These are phyloP conservation scores for Mucor plumbeus DNA, from an alignment of 371 early-diverging fungal genomes.

Conservation along the genomic window DNA sequence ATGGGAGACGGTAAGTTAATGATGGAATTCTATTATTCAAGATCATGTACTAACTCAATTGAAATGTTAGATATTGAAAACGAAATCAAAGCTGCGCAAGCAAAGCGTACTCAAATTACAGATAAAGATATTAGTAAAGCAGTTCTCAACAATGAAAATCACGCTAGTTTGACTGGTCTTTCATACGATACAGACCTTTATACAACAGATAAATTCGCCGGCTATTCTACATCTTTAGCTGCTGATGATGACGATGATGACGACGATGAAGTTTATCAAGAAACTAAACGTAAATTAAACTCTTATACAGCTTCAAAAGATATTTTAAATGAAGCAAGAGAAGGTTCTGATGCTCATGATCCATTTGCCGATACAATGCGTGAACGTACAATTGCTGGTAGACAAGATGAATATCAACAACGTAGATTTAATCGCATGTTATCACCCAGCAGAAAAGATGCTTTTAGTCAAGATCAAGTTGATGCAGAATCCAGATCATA, in stretches of 20 bases:
- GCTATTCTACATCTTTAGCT: slow-evolving; percentile 73
- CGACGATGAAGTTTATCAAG: slow-evolving; percentile 50
- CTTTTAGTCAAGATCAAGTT: slow-evolving; percentile 62
- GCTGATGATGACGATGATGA: slow-evolving; percentile 64
- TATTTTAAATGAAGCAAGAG: slow-evolving; percentile 64
- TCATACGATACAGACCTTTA: slow-evolving; percentile 86
- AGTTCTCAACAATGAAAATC: slow-evolving; percentile 49
- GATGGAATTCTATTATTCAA: no score
- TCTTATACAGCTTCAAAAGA: slow-evolving; percentile 88
- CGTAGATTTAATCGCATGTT: slow-evolving; percentile 80
- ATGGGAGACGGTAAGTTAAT: slow-evolving; percentile 4
- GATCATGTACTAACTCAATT: background rate
- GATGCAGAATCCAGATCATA: slow-evolving; percentile 71
- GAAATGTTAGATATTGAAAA: slow-evolving; percentile 57
- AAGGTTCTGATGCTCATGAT: slow-evolving; percentile 67
- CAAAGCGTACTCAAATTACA: slow-evolving; percentile 49
- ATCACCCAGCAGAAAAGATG: slow-evolving; percentile 88
- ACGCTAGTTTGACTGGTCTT: slow-evolving; percentile 61
- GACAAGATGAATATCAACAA: slow-evolving; percentile 88
- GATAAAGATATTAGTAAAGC: slow-evolving; percentile 51
- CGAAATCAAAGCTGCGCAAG: slow-evolving; percentile 69
- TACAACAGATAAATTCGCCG: slow-evolving; percentile 72
- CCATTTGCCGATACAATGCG: slow-evolving; percentile 67
- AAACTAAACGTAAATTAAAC: slow-evolving; percentile 58
- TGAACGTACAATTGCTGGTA: slow-evolving; percentile 73